Percentiles rank a stretch among this genome's conserved stretches.
Evolutionary conservation across 371 early-diverging fungal species (phyloP).

Genomic region (Apophysomyces variabilis): DNA sequence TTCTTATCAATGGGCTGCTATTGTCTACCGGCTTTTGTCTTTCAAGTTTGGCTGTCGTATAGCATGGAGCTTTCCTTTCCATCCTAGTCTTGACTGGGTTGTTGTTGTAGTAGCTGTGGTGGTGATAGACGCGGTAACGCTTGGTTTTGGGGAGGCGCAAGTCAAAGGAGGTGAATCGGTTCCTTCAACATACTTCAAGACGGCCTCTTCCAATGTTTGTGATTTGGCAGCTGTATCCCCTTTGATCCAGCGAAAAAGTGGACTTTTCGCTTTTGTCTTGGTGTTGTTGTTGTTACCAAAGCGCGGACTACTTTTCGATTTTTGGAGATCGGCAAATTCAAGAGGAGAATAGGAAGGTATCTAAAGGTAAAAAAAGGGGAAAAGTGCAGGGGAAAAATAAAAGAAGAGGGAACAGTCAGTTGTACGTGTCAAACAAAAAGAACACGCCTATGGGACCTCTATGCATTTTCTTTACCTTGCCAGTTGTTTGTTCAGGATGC

Average conservation of each 20-base stretch:
- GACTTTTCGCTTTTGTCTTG: not conserved
- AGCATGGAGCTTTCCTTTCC: slow-evolving; percentile 2
- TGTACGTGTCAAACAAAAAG: too few species aligned
- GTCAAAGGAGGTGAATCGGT: not conserved
- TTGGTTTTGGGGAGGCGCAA: not conserved
- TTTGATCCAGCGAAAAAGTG: slow-evolving; percentile 5
- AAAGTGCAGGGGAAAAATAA: not conserved
- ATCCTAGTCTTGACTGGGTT: not conserved
- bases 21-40: slow-evolving; percentile 4
- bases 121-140: too few species aligned
- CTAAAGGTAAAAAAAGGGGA: not conserved
- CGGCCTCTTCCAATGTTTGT: slow-evolving; percentile 7
- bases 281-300: not conserved
- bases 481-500: not conserved
- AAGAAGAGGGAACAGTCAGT: not conserved
- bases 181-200: not conserved
- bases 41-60: not conserved
- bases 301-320: slow-evolving; percentile 1
- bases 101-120: not conserved
- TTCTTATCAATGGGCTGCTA: too few species aligned
- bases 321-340: not conserved
- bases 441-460: too few species aligned
- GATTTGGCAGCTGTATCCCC: slow-evolving; percentile 2
- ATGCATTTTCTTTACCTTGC: not conserved
- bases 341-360: not conserved